Conservation (phyloP, 2,329 filamentous ascomycete genomes). For the Microsporum audouinii region DNA sequence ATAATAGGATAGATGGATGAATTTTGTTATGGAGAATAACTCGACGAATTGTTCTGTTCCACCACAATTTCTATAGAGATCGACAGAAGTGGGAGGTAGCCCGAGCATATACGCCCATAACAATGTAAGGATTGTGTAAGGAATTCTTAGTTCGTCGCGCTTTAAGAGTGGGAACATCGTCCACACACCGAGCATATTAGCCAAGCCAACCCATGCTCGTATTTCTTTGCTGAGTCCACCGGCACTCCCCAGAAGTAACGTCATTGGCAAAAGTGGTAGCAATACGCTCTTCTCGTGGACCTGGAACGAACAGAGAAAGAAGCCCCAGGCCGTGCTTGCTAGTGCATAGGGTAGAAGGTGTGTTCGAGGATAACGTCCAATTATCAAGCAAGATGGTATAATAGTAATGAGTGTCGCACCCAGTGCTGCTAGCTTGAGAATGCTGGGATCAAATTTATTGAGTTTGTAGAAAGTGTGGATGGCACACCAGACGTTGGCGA, state of each 20-base stretch:
- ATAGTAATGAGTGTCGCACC: constrained; percentile 65
- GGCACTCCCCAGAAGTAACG: constrained; percentile 65
- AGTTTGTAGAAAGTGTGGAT: constrained; percentile 87
- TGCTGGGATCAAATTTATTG: constrained; percentile 54
- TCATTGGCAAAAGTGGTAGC: constrained; percentile 87
- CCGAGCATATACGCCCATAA: constrained; percentile 89
- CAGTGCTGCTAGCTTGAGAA: constrained; percentile 68
- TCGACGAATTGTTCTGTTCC: constrained; percentile 10
- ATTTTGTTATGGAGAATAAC: constrained; percentile 47
- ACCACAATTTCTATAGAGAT: constrained; percentile 50
- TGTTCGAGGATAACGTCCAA: constrained; percentile 68
- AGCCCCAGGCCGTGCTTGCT: constrained; percentile 81
- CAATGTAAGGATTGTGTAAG: constrained; percentile 72
- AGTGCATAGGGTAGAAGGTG: constrained; percentile 68
- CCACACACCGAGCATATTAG: constrained; percentile 79
- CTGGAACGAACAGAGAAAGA: constrained; percentile 95
- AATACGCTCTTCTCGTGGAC: constrained; percentile 97
- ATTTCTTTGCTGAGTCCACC: constrained; percentile 64
- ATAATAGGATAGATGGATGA: constrained; percentile 69
- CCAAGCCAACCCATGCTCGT: constrained; percentile 89
- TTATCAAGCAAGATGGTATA: constrained; percentile 62
- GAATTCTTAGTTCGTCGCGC: constrained; percentile 70
- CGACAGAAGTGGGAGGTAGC: constrained; percentile 64
- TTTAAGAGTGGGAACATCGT: constrained; percentile 87
- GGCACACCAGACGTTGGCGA: constrained; percentile 96